Conservation (phyloP, 257 asterid species). For the Capsicum rhomboideum region DNA sequence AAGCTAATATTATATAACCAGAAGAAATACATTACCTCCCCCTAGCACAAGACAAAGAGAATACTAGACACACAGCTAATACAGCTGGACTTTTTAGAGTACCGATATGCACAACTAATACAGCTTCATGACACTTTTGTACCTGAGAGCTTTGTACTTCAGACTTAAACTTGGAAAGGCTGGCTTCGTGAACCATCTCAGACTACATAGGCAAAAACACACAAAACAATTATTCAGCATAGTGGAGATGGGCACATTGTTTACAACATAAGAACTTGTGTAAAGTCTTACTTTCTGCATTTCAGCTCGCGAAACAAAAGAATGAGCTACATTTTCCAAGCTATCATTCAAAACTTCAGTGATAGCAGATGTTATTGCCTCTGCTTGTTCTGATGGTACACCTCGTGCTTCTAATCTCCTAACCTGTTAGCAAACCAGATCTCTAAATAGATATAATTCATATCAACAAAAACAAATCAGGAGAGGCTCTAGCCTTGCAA, state of each 20-base stretch:
- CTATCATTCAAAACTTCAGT: slow-evolving; percentile 49
- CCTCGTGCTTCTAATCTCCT: slow-evolving; percentile 59
- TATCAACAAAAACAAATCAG: not conserved
- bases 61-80: not conserved
- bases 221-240: not conserved
- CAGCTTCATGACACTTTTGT: not conserved
- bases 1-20: not conserved
- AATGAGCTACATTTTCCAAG: slow-evolving; percentile 47
- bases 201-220: slow-evolving; percentile 21
- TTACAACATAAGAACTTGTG: not conserved
- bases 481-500: not conserved
- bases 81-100: not conserved
- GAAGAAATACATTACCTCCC: not conserved
- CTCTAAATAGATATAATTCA: not conserved
- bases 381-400: slow-evolving; percentile 50
- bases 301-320: slow-evolving; percentile 38
- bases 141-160: slow-evolving; percentile 61
- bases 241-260: not conserved
- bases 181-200: slow-evolving; percentile 40
- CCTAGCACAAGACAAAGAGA: not conserved
- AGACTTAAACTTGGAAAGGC: slow-evolving; percentile 42
- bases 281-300: slow-evolving; percentile 49
- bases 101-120: not conserved
- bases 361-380: slow-evolving; percentile 59
- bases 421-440: slow-evolving; percentile 24